Base-by-base conservation (phyloP, 2,329 filamentous ascomycete genomes). In the Hypoxylon sp. region DNA sequence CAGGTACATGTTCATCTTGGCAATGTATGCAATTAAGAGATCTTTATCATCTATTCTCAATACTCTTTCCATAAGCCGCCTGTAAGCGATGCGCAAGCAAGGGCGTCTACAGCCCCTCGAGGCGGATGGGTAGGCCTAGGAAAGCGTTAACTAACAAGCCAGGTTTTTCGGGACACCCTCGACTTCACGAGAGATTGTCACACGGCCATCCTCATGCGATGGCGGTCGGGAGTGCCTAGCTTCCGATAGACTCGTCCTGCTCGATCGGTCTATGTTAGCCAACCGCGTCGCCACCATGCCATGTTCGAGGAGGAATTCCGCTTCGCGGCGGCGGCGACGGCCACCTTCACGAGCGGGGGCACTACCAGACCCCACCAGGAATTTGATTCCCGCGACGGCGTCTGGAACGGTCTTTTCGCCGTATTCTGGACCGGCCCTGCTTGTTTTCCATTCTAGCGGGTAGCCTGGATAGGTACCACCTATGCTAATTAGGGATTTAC, bases 251-350 rank as follows among this genome's bases (percentile, higher is more conserved):
- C 55, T 51, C 3, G 48, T 55, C n/a, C 29, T 57, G 7, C 51
- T 60, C 11, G 30, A 44, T 13, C 54, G 57, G 8, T 23, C 54
- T 9, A 21, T 60, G 3, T 43, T 60, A 3, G 54, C 54, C 2
- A 54, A 59, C 27, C 53, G 57, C 23, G 31, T 59, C 30, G 21
- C 52, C 21, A 23, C 30, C 20, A 34, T 59, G 37, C 30, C 20
- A 34, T 59, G 37, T 40, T 59, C n/a, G 57, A 59, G 29, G 46
- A 54, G 17, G 54, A 45, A 17, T 54, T 55, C 47, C 50, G 48
- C 12, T 27, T 49, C 8, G 53, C 50, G n/a, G 54, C 54, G 7
- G 54, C 54, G 7, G n/a, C 19, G n/a, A 19, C 32, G 19, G 34
- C 52, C 23, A 44, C n/a, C n/a, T 34, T 27, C 12, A 26, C 12